Conservation (phyloP, 1,139 yeast genomes). For the Taphrina sp. region DNA sequence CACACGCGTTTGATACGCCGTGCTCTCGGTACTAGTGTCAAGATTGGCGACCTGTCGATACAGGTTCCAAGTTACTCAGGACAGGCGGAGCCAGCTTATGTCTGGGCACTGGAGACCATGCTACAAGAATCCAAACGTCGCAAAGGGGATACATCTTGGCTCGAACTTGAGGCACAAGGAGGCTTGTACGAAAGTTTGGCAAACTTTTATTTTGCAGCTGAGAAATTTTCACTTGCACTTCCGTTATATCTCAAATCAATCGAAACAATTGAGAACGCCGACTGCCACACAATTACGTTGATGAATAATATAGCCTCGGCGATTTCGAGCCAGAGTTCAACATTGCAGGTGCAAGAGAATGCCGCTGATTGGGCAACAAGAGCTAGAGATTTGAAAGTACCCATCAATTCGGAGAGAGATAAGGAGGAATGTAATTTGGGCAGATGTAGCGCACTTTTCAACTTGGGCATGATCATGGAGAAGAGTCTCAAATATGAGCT, state of each 20-base stretch:
- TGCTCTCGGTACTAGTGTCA: conserved; percentile 26
- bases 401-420: not conserved
- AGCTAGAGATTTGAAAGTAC: conserved; percentile 24
- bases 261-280: conserved; percentile 1
- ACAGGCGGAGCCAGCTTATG: conserved; percentile 14
- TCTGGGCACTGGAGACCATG: conserved; percentile 26
- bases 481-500: too few relatives aligned
- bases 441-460: conserved; percentile 19
- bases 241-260: conserved; percentile 22
- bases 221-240: conserved; percentile 8
- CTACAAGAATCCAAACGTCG: conserved; percentile 11
- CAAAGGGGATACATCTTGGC: conserved; percentile 18
- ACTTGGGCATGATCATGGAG: conserved; percentile 22
- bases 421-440: conserved; percentile 25
- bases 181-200: conserved; percentile 24
- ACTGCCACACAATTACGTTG: conserved; percentile 20
- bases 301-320: conserved; percentile 30
- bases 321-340: conserved; percentile 11
- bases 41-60: conserved; percentile 17
- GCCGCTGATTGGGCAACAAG: conserved; percentile 17
- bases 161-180: conserved; percentile 13
- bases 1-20: conserved; percentile 14
- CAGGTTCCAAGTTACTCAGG: not conserved
- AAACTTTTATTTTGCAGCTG: conserved; percentile 15
- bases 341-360: conserved; percentile 17